Percentiles rank a stretch among this genome's conserved stretches.
phyloP scores from a whole-genome alignment of 2,329 filamentous ascomycete genomes.

The Didymosphaeria variabile region DNA sequence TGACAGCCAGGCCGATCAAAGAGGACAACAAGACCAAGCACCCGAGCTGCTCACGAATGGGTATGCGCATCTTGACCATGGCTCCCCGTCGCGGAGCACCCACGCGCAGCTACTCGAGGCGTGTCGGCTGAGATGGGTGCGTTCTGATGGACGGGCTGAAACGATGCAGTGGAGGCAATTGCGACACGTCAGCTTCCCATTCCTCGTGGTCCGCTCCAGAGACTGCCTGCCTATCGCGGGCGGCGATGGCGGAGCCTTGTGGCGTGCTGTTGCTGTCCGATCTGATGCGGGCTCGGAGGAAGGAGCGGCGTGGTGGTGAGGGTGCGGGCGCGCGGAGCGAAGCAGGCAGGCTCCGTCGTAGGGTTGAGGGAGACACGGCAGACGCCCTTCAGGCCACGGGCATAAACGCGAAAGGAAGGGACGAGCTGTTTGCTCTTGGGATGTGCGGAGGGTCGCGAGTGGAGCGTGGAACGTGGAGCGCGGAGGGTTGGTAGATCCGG shows the following conservation, averaged over 20 bases:
- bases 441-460: slow-evolving; percentile 9
- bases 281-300: slow-evolving; percentile 15
- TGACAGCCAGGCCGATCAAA: slow-evolving; percentile 76
- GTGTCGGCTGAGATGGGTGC: neutral
- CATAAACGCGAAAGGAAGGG: slow-evolving; percentile 30
- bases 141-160: slow-evolving; percentile 5
- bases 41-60: slow-evolving; percentile 87
- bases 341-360: slow-evolving; percentile 22
- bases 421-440: slow-evolving; percentile 31
- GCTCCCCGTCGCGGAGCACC: slow-evolving; percentile 12
- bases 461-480: slow-evolving; percentile 8
- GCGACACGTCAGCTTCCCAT: slow-evolving; percentile 35
- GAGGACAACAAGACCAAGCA: slow-evolving; percentile 79
- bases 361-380: slow-evolving; percentile 12
- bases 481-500: slow-evolving; percentile 7
- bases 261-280: slow-evolving; percentile 13
- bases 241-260: slow-evolving; percentile 13
- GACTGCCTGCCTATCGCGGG: slow-evolving; percentile 10
- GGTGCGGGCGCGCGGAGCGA: slow-evolving; percentile 24
- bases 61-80: slow-evolving; percentile 75
- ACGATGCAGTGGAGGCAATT: slow-evolving; percentile 19
- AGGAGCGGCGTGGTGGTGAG: slow-evolving; percentile 14
- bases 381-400: slow-evolving; percentile 7
- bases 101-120: slow-evolving; percentile 1
- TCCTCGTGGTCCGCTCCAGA: slow-evolving; percentile 28